Conservation (phyloP, 2,329 filamentous ascomycete species). For the Xylariaceae sp. region DNA sequence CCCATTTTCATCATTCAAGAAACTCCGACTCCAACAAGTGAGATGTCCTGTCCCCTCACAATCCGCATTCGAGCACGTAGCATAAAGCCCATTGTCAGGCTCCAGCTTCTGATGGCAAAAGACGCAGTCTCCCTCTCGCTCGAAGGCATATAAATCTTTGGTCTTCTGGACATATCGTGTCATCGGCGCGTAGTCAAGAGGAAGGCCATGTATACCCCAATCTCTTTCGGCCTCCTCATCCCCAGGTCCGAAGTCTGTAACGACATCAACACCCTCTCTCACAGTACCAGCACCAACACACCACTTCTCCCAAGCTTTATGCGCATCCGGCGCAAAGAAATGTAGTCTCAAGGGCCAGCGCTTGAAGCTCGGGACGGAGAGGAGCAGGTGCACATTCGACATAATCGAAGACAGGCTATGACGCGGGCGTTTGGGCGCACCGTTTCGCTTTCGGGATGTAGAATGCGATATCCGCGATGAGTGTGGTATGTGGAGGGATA, state of each 20-base stretch:
- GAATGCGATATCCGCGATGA: constrained; percentile 57
- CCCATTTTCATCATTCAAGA: constrained; percentile 33
- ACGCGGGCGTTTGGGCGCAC: constrained; percentile 55
- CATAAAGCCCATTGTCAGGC: constrained; percentile 51
- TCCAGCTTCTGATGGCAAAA: constrained; percentile 48
- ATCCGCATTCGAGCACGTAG: constrained; percentile 51
- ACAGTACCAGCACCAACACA: constrained; percentile 48
- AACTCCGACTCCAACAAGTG: constrained; percentile 56
- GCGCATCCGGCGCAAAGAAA: constrained; percentile 72
- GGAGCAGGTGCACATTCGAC: constrained; percentile 76
- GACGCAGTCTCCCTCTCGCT: constrained; percentile 54
- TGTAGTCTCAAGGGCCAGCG: constrained; percentile 79
- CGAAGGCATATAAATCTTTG: constrained; percentile 52
- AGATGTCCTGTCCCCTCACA: constrained; percentile 61
- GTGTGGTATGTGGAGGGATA: constrained; percentile 73
- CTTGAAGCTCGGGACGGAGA: constrained; percentile 75
- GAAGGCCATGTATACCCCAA: constrained; percentile 53
- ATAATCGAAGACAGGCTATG: constrained; percentile 66
- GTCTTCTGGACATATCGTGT: constrained; percentile 56
- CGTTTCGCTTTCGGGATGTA: constrained; percentile 50
- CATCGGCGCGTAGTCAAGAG: constrained; percentile 54
- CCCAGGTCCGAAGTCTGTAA: constrained; percentile 51
- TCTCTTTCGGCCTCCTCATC: neutral
- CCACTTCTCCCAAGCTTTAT: constrained; percentile 65
- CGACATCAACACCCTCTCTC: constrained; percentile 48